Evolutionary conservation across 164 flowering plant species (phyloP).

Genomic region (Warburgia ugandensis): DNA sequence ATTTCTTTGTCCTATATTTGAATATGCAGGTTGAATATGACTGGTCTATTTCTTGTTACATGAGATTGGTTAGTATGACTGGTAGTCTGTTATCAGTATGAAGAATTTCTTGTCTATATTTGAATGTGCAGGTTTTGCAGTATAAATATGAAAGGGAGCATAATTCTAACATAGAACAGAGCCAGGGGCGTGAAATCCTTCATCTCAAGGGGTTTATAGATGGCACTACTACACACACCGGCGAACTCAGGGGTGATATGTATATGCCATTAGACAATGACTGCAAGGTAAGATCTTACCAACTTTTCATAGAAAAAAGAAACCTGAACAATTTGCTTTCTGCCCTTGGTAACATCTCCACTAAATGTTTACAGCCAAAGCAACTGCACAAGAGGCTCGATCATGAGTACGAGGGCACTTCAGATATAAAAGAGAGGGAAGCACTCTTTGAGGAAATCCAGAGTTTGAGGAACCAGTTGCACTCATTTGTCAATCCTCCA

Average conservation of each 20-base stretch:
- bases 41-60: not conserved
- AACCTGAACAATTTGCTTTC: no score
- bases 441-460: slow-evolving; percentile 71
- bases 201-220: slow-evolving; percentile 12
- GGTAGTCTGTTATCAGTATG: no score
- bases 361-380: slow-evolving; percentile 22
- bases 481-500: slow-evolving; percentile 29
- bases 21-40: slow-evolving; percentile 44
- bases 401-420: slow-evolving; percentile 14
- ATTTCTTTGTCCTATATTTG: not conserved
- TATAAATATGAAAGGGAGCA: slow-evolving; percentile 26
- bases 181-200: slow-evolving; percentile 14
- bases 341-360: no score
- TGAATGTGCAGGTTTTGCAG: slow-evolving; percentile 42
- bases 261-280: slow-evolving; percentile 14
- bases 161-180: not conserved
- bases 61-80: not conserved
- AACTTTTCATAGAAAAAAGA: no score
- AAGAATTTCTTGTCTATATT: not conserved
- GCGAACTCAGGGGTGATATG: slow-evolving; percentile 10
- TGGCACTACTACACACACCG: no score
- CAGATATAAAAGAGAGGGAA: slow-evolving; percentile 55
- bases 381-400: slow-evolving; percentile 27
- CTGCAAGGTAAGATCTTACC: slow-evolving; percentile 34
- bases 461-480: slow-evolving; percentile 46